Conservation (phyloP, 441 rosid genomes). For the Isatis lusitanica region DNA sequence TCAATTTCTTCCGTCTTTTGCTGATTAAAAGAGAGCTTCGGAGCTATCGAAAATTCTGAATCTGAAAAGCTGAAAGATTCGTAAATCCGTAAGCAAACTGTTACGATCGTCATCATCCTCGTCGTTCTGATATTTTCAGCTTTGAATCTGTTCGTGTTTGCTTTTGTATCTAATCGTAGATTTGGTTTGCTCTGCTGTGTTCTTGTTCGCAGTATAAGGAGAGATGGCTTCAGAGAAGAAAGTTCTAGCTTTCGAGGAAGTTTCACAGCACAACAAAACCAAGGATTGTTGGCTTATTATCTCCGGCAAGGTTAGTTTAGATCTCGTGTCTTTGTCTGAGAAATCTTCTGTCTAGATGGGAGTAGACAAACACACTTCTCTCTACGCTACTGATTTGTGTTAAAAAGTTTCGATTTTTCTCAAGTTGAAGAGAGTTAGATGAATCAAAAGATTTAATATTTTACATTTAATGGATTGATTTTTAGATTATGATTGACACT, state of each 20-base stretch:
- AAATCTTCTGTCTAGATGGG: background rate
- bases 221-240: conserved; percentile 73
- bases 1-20: background rate
- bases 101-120: background rate
- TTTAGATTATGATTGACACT: background rate
- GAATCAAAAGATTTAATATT: background rate
- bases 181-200: conserved; percentile 17
- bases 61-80: conserved; percentile 3
- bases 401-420: background rate
- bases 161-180: background rate
- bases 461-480: background rate
- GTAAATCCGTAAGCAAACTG: background rate
- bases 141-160: conserved; percentile 8
- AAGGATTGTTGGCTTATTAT: conserved; percentile 85
- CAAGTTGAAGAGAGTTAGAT: background rate
- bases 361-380: background rate
- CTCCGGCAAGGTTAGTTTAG: conserved; percentile 77
- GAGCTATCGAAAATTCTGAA: conserved; percentile 25
- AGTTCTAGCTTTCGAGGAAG: conserved; percentile 63
- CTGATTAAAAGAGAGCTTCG: conserved; percentile 24
- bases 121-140: background rate
- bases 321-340: conserved; percentile 33
- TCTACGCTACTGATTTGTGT: background rate
- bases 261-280: conserved; percentile 63
- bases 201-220: conserved; percentile 32